Conservation (phyloP, 2,329 filamentous ascomycete genomes). For the Sporothrix euskadiensis region DNA sequence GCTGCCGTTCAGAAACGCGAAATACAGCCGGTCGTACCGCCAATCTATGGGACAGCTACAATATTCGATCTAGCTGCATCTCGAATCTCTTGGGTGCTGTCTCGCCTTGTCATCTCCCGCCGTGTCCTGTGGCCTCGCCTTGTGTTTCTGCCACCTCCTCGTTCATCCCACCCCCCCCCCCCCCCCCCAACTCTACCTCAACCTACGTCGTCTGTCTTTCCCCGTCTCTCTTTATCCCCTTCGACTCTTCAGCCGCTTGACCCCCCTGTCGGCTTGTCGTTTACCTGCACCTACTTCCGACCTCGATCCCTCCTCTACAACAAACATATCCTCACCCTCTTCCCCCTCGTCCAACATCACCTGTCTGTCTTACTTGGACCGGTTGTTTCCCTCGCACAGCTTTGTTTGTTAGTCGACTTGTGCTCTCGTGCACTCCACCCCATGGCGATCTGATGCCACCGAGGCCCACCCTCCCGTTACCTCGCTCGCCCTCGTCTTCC, state of each 20-base stretch:
- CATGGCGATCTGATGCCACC: constrained; percentile 39
- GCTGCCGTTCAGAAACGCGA: background rate
- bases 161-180: background rate
- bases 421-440: constrained; percentile 25
- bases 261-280: background rate
- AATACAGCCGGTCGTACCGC: constrained; percentile 23
- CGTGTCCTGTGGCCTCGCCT: background rate
- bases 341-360: constrained; percentile 1
- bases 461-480: background rate
- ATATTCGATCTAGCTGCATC: constrained; percentile 22
- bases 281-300: background rate
- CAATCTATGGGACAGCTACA: constrained; percentile 18
- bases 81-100: background rate
- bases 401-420: constrained; percentile 3
- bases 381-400: constrained; percentile 8
- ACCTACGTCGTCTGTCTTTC: background rate
- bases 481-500: background rate
- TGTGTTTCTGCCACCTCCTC: background rate
- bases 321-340: background rate
- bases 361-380: background rate
- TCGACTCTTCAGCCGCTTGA: constrained; percentile 19
- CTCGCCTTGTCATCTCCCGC: constrained; percentile 12
- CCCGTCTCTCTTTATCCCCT: constrained; percentile 12
- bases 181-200: background rate
- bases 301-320: background rate